Evolutionary conservation across 306 rosid species (phyloP), one percentile per base, ranked within the genome.

Genomic region (Quercus wislizeni): DNA sequence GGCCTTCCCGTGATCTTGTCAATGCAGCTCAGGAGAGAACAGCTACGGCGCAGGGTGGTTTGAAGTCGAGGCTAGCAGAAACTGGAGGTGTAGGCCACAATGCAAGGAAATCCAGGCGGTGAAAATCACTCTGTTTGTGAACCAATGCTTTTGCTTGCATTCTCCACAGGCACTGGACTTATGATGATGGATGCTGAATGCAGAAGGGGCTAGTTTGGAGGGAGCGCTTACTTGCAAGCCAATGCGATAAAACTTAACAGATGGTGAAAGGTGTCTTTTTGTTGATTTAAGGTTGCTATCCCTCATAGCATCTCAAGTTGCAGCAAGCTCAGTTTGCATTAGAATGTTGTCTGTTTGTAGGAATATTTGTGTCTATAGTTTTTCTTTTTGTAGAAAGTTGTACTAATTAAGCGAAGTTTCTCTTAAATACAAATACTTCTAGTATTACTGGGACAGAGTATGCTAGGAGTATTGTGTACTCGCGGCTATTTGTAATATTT

Each of bases 41-140:
- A 74, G 76, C 90, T 28, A 43, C 78, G 70, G 59, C 7, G 23
- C 96, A 83, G 46, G 86, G 93, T 83, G 91, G 92, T 82, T 87
- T 70, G 62, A 96, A 89, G 79, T 90, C 97, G 15, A 90, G 97
- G 90, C 87, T 91, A 67, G 90, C 84, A 62, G 99, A 95, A 75
- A 74, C 73, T 27, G 89, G 87, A 79, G 90, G 91, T 46, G 93
- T 91, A 62, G 80, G 89, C 75, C 91, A 75, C 38, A 88, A 28
- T 81, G 82, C 76, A 54, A 90, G 98, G 63, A 95, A 89, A 83
- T 76, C 90, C 5, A 96, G 88, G 79, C 82, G 93, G 55, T 92
- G 86, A 87, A 65, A 70, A 74, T 43, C 59, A 28, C 74, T 33
- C 51, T 55, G 58, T 41, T 41, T 73, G 67, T 67, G 41, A 51